A percentile compares a stretch with the other conserved stretches of the same genome.
Evolutionary conservation across 1,139 yeast genomes (phyloP).

Genomic region (Insectozyma bohioensis): DNA sequence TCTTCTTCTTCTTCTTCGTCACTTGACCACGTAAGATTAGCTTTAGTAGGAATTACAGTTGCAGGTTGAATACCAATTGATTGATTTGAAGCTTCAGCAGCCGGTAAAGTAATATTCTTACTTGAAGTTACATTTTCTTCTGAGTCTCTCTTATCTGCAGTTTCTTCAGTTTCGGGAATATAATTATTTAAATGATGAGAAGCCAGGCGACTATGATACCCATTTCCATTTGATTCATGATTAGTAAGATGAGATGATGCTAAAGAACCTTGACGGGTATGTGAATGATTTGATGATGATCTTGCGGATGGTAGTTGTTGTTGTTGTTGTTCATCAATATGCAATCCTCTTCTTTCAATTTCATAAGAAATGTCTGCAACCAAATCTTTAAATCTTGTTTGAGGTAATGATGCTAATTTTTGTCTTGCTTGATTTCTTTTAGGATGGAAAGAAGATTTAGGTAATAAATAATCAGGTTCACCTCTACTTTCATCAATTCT

Average conservation of each 20-base stretch:
- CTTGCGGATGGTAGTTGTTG: constrained; percentile 7
- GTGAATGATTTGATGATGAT: constrained; percentile 7
- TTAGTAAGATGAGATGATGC: constrained; percentile 8
- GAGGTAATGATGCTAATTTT: constrained; percentile 83
- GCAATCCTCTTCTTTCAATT: constrained; percentile 73
- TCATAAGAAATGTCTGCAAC: constrained; percentile 88
- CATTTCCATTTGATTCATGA: constrained; percentile 10
- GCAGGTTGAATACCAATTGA: constrained; percentile 53
- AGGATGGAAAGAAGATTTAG: constrained; percentile 79
- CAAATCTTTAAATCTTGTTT: constrained; percentile 80
- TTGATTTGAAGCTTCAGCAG: constrained; percentile 13
- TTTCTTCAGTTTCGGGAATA: constrained; percentile 5
- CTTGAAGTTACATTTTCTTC: constrained; percentile 13
- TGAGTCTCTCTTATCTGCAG: constrained; percentile 8
- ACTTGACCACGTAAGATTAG: constrained; percentile 79
- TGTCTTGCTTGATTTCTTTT: constrained; percentile 95
- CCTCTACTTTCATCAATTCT: constrained; percentile 57
- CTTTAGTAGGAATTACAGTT: constrained; percentile 73
- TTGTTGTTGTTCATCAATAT: constrained; percentile 18
- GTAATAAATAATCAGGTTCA: constrained; percentile 64
- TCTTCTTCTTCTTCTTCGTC: constrained; percentile 57
- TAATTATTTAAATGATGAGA: constrained; percentile 9
- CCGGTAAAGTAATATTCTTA: constrained; percentile 22
- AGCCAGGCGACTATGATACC: constrained; percentile 11
- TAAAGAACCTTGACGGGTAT: constrained; percentile 10